Evolutionary conservation across 768 basidiomycete species (phyloP).

Genomic region (Boletus sp.): DNA sequence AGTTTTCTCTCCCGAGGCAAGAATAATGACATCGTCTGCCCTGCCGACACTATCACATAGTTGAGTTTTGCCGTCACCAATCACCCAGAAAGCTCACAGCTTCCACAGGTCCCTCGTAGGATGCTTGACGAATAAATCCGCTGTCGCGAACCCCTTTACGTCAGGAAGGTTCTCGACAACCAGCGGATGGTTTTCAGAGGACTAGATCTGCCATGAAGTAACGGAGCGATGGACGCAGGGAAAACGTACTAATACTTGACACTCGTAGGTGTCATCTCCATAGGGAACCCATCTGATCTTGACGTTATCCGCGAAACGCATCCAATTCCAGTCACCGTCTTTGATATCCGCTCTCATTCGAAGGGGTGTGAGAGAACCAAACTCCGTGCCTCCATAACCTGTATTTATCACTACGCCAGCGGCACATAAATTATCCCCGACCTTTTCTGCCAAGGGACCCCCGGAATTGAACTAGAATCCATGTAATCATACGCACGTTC

Average conservation of each 20-base stretch:
- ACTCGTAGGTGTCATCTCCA: constrained; percentile 33
- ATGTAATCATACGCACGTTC: background rate
- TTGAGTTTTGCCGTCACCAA: background rate
- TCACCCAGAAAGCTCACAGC: constrained; percentile 28
- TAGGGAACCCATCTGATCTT: constrained; percentile 32
- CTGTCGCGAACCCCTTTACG: constrained; percentile 34
- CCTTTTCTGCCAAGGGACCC: constrained; percentile 11
- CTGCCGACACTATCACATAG: constrained; percentile 32
- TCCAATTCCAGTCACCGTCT: constrained; percentile 19
- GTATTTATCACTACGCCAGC: constrained; percentile 13
- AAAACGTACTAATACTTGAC: constrained; percentile 32
- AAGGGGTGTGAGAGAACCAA: constrained; percentile 4
- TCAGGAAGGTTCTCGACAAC: constrained; percentile 35
- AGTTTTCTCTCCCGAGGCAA: constrained; percentile 33
- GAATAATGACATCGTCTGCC: too few relatives aligned
- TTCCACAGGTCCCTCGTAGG: constrained; percentile 43
- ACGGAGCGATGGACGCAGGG: background rate
- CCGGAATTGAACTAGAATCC: constrained; percentile 7
- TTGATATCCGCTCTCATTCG: background rate
- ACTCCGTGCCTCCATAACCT: constrained; percentile 24
- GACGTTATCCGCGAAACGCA: constrained; percentile 6
- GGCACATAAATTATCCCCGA: constrained; percentile 14
- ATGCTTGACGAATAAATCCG: constrained; percentile 43
- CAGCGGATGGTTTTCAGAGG: background rate
- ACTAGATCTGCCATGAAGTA: background rate